These are phyloP conservation scores for Flaveria trinervia DNA, from an alignment of 129 eudicot species.

Conservation along the genomic window DNA sequence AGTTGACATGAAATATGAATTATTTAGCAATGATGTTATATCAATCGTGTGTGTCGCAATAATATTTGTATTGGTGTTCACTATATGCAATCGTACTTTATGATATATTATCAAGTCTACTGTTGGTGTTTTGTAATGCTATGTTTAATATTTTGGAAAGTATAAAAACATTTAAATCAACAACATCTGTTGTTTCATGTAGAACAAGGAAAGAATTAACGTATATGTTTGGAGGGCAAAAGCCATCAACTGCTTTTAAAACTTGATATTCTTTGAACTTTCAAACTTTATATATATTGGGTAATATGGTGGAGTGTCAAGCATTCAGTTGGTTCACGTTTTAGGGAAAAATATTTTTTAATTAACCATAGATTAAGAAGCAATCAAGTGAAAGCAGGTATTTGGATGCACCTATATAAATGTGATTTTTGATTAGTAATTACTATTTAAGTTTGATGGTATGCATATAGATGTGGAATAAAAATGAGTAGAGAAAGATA, in stretches of 20 bases:
- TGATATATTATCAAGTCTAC: constrained; percentile 1
- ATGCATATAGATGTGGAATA: neutral
- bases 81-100: neutral
- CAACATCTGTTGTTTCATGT: neutral
- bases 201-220: neutral
- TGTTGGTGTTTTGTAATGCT: neutral
- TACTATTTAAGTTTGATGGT: neutral
- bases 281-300: neutral
- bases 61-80: neutral
- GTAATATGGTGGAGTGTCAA: neutral
- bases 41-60: neutral
- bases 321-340: neutral
- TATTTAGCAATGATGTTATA: constrained; percentile 9
- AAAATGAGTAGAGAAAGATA: no score
- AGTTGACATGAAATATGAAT: constrained; percentile 12
- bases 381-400: neutral
- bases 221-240: neutral
- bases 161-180: neutral
- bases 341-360: neutral
- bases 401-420: neutral
- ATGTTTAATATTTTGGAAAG: neutral
- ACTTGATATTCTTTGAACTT: neutral
- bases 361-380: neutral
- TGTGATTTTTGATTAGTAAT: neutral
- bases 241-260: neutral